Percentiles rank a stretch among this genome's conserved stretches.
Conservation (phyloP, 1,139 yeast genomes). For the Yamadazyma spencermartinsiae region DNA sequence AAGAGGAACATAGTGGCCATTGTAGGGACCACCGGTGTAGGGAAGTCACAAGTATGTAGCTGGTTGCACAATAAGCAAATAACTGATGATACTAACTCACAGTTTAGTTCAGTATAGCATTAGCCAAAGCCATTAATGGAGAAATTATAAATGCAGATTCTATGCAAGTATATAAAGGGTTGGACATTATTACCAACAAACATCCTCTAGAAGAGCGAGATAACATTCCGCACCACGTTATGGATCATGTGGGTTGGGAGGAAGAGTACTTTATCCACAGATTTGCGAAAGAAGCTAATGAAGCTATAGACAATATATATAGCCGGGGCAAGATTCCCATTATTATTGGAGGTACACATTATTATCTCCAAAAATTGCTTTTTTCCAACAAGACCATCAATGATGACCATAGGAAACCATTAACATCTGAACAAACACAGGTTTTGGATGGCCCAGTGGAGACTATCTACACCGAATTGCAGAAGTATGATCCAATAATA, state of each 20-base stretch:
- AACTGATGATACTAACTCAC: conserved; percentile 6
- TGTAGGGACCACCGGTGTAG: conserved; percentile 99
- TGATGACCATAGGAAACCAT: conserved; percentile 21
- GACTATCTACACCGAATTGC: conserved; percentile 47
- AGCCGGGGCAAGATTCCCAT: conserved; percentile 75
- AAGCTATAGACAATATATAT: conserved; percentile 64
- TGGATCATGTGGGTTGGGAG: conserved; percentile 79
- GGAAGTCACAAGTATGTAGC: conserved; percentile 75
- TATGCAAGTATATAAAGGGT: conserved; percentile 84
- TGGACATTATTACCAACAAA: conserved; percentile 83
- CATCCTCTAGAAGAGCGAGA: conserved; percentile 79
- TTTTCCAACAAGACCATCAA: conserved; percentile 66
- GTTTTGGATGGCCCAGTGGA: conserved; percentile 62
- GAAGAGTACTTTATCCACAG: conserved; percentile 84
- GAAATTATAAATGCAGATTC: conserved; percentile 96
- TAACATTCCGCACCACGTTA: conserved; percentile 79
- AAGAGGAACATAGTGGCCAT: conserved; percentile 57
- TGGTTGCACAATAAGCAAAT: not conserved
- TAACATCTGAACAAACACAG: conserved; percentile 41
- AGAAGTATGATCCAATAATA: conserved; percentile 64
- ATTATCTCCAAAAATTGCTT: conserved; percentile 76
- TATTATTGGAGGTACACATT: conserved; percentile 94
- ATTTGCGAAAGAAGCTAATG: conserved; percentile 70
- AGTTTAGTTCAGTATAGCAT: conserved; percentile 61
- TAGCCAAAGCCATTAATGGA: conserved; percentile 77